Percentiles rank a stretch among this genome's conserved stretches.
phyloP scores from a whole-genome alignment of 768 basidiomycete species.

The Tricholoma flavovirens region DNA sequence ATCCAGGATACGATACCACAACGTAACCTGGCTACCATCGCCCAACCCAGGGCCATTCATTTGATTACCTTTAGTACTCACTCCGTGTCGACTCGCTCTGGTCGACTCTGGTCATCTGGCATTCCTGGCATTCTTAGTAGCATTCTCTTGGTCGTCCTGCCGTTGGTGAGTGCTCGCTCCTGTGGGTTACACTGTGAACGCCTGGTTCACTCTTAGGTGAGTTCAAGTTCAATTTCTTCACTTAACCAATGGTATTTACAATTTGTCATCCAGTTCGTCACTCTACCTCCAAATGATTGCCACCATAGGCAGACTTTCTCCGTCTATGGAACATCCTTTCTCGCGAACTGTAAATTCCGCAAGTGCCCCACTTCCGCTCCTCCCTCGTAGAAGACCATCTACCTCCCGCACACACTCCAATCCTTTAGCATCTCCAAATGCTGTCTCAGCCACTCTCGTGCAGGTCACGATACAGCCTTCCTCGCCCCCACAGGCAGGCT shows the following conservation, averaged over 20 bases:
- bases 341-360: slow-evolving; percentile 47
- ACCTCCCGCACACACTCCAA: slow-evolving; percentile 21
- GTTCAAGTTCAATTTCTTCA: background rate
- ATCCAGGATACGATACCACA: background rate
- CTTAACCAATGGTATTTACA: background rate
- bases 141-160: too few species aligned
- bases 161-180: too few species aligned
- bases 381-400: slow-evolving; percentile 47
- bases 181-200: background rate
- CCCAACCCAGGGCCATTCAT: slow-evolving; percentile 5
- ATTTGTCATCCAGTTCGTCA: slow-evolving; percentile 2
- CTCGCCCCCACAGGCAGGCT: slow-evolving; percentile 17
- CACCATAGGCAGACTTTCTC: slow-evolving; percentile 35
- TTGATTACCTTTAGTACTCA: slow-evolving; percentile 1
- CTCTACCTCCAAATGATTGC: too few species aligned
- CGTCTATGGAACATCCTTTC: slow-evolving; percentile 26
- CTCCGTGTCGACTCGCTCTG: slow-evolving; percentile 1
- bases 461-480: slow-evolving; percentile 23
- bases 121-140: background rate
- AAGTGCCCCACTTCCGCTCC: slow-evolving; percentile 53
- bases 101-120: background rate
- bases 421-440: slow-evolving; percentile 13
- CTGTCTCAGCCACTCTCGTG: slow-evolving; percentile 18
- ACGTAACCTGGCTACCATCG: slow-evolving; percentile 7
- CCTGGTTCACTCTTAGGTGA: slow-evolving; percentile 1